These are phyloP conservation scores for Allantophomopsis cytisporea DNA, from an alignment of 2,329 filamentous ascomycete genomes.

Conservation along the genomic window DNA sequence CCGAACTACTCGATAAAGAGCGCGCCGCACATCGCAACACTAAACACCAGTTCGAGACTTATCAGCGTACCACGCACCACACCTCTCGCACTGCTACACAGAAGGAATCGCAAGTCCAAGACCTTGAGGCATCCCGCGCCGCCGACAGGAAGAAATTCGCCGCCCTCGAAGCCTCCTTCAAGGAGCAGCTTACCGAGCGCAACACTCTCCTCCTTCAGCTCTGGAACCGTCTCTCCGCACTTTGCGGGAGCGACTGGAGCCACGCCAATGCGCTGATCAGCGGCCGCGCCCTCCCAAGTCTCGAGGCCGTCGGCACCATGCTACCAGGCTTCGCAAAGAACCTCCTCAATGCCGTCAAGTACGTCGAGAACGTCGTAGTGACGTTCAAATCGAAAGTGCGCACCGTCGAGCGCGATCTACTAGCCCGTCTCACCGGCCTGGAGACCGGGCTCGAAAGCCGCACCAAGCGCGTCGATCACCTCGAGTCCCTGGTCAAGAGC, in stretches of 20 bases:
- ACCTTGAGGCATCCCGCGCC: conserved; percentile 69
- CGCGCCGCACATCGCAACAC: conserved; percentile 73
- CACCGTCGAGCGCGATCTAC: conserved; percentile 76
- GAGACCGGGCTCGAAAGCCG: conserved; percentile 70
- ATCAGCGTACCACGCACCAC: conserved; percentile 77
- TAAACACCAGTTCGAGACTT: conserved; percentile 75
- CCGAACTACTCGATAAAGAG: conserved; percentile 85
- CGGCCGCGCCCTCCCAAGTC: conserved; percentile 65
- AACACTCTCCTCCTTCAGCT: conserved; percentile 79
- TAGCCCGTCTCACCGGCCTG: conserved; percentile 77
- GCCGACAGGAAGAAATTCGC: conserved; percentile 68
- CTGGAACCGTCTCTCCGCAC: conserved; percentile 75
- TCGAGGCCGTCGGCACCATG: conserved; percentile 77
- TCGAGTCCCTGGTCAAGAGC: conserved; percentile 69
- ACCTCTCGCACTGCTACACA: conserved; percentile 75
- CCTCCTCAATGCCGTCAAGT: conserved; percentile 73
- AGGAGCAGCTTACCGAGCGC: conserved; percentile 78
- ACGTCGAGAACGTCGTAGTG: conserved; percentile 66
- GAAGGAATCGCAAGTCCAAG: conserved; percentile 71
- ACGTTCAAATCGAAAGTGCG: conserved; percentile 72
- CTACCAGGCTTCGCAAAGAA: conserved; percentile 85
- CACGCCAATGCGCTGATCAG: conserved; percentile 83
- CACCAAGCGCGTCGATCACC: conserved; percentile 72
- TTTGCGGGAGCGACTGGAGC: conserved; percentile 87
- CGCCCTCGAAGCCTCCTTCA: conserved; percentile 62